Base-by-base conservation (phyloP, 805 yeast genomes). In the Saturnispora saitoi region DNA sequence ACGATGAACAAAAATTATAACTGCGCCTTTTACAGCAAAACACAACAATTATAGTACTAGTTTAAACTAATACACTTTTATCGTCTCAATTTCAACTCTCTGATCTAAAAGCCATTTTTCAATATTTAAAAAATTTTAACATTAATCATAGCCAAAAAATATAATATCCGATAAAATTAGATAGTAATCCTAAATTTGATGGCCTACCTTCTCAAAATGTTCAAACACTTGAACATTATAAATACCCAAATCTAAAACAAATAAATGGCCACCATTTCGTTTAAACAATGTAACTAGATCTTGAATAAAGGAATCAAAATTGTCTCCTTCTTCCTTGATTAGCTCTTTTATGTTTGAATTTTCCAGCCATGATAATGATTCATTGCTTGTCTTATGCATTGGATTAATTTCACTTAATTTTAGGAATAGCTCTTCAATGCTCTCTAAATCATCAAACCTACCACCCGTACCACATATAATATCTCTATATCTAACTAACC, bases 251-350 rank as follows among this genome's bases (percentile, higher is more conserved):
- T 82, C 88, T 56, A 82, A 70, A 11, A 77, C 70, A 46, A 75
- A 75, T 2, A 81, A 68, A 55, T 78, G 75, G 1, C 81, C 83
- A 15, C 83, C 82, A 55, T 82, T 81, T 31, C 76, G 55, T 15
- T 64, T 61, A 39, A 76, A 60, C 31, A 80, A 66, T 49, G 69
- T 57, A 54, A 68, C 68, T 42, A 76, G 66, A 41, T 70, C 73
- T 30, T 63, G 62, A 6, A 72, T 58, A 49, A 76, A 70, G 43
- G 68, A 59, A 46, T 63, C 60, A 47, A 59, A 61, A 7, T 34
- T 22, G 6, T 20, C 19, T 34, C 19, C 38, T 8, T 34, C 20
- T 34, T 22, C 17, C n/a, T 29, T 56, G 41, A 53, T 56, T 43
- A 49, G 37, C 4, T 36, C 52, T 19, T 54, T 57, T 24, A 51